phyloP scores from a whole-genome alignment of 169 alveolate genomes.

The Plasmodium cynomolgi region DNA sequence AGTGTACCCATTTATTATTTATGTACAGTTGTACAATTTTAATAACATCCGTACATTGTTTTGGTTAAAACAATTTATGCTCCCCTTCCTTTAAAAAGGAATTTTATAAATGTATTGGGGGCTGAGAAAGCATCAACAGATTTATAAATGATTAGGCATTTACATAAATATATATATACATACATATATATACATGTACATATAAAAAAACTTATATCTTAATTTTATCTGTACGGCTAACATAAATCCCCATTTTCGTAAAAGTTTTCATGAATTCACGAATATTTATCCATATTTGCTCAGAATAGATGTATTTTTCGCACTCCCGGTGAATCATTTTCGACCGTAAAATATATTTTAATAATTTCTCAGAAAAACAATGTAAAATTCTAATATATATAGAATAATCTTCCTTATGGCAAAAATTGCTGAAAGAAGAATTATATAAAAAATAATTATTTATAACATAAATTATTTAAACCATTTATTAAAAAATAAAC shows the following conservation, averaged over 20 bases:
- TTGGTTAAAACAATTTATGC: not conserved
- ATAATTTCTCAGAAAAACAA: not conserved
- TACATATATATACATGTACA: not conserved
- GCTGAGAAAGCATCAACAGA: not conserved
- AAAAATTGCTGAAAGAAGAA: not conserved
- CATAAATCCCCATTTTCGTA: not conserved
- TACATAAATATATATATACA: not conserved
- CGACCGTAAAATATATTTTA: not conserved
- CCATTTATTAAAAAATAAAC: not conserved
- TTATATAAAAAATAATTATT: not conserved
- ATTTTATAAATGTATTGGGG: not conserved
- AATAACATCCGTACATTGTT: not conserved
- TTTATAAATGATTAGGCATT: not conserved
- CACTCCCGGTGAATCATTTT: not conserved
- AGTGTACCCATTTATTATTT: not conserved
- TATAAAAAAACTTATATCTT: not conserved
- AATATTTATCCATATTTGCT: not conserved
- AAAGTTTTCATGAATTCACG: not conserved
- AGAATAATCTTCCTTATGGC: not conserved
- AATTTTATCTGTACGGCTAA: not conserved
- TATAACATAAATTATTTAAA: not conserved
- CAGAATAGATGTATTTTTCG: not conserved
- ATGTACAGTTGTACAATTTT: not conserved
- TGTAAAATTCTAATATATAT: not conserved
- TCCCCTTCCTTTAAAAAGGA: not conserved